phyloP scores from a whole-genome alignment of 2,329 filamentous ascomycete genomes.

The Cladosporium phlei region DNA sequence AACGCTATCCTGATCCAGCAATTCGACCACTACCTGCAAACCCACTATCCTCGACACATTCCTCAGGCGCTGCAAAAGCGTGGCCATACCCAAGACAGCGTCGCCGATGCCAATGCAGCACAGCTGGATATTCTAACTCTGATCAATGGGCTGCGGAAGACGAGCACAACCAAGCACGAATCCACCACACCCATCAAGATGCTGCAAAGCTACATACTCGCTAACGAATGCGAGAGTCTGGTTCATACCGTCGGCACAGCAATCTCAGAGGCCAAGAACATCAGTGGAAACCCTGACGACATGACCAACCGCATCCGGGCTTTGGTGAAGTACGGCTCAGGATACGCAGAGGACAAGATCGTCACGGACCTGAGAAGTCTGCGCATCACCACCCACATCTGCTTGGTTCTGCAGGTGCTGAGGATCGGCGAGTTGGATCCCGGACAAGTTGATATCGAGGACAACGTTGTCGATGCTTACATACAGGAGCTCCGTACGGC shows the following conservation, averaged over 20 bases:
- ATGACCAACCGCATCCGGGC: conserved; percentile 22
- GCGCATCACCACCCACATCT: conserved; percentile 48
- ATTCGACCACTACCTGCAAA: conserved; percentile 67
- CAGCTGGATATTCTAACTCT: conserved; percentile 41
- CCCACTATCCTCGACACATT: conserved; percentile 50
- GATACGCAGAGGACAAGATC: conserved; percentile 28
- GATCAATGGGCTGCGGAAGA: conserved; percentile 56
- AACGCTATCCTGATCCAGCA: conserved; percentile 77
- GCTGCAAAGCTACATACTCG: conserved; percentile 70
- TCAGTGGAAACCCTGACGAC: conserved; percentile 20
- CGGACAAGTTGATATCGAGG: conserved; percentile 49
- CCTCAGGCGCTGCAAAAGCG: conserved; percentile 53
- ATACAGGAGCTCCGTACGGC: conserved; percentile 71
- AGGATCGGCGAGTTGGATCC: conserved; percentile 45
- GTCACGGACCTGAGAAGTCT: conserved; percentile 40
- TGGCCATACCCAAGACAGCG: conserved; percentile 61
- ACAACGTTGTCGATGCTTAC: conserved; percentile 77
- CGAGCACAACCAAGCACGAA: conserved; percentile 53
- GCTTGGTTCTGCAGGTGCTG: conserved; percentile 57
- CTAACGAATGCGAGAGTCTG: conserved; percentile 49
- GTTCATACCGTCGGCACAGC: conserved; percentile 41
- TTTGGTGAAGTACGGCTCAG: conserved; percentile 10
- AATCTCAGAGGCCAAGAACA: conserved; percentile 36
- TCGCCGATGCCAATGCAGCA: conserved; percentile 45
- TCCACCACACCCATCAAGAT: conserved; percentile 65